These are phyloP conservation scores for Thielaviopsis euricoi DNA, from an alignment of 2,329 filamentous ascomycete genomes.

Conservation along the genomic window DNA sequence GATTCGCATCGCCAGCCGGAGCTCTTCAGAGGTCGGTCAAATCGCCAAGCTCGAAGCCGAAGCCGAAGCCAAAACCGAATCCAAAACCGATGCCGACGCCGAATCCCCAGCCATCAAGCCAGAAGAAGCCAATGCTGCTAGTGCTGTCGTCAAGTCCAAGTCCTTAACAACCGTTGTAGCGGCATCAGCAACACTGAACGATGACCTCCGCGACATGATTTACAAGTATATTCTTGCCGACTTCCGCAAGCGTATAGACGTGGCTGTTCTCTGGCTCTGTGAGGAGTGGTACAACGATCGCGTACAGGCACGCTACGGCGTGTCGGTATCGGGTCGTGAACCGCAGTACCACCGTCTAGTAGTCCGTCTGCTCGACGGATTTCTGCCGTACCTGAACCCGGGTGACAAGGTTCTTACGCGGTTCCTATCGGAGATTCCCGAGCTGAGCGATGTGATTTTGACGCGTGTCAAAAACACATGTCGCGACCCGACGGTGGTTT, in stretches of 20 bases:
- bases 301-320: conserved; percentile 19
- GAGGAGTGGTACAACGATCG: conserved; percentile 97
- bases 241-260: conserved; percentile 75
- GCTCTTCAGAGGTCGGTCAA: neutral
- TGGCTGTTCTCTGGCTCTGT: conserved; percentile 84
- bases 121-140: neutral
- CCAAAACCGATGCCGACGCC: conserved; percentile 16
- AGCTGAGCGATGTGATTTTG: conserved; percentile 56
- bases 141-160: conserved; percentile 9
- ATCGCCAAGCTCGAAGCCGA: conserved; percentile 61
- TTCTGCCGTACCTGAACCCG: conserved; percentile 78
- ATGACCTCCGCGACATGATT: conserved; percentile 62
- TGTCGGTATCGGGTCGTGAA: conserved; percentile 14
- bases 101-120: conserved; percentile 11
- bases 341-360: conserved; percentile 64
- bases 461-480: conserved; percentile 53
- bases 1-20: conserved; percentile 48
- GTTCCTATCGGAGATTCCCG: conserved; percentile 81
- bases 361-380: conserved; percentile 68
- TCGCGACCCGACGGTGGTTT: conserved; percentile 47
- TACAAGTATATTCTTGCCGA: conserved; percentile 82
- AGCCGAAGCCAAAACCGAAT: conserved; percentile 27
- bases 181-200: conserved; percentile 33
- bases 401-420: conserved; percentile 81
- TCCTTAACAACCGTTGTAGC: conserved; percentile 7